phyloP scores from a whole-genome alignment of 2,329 filamentous ascomycete genomes.

The Tolypocladium ophioglossoides region DNA sequence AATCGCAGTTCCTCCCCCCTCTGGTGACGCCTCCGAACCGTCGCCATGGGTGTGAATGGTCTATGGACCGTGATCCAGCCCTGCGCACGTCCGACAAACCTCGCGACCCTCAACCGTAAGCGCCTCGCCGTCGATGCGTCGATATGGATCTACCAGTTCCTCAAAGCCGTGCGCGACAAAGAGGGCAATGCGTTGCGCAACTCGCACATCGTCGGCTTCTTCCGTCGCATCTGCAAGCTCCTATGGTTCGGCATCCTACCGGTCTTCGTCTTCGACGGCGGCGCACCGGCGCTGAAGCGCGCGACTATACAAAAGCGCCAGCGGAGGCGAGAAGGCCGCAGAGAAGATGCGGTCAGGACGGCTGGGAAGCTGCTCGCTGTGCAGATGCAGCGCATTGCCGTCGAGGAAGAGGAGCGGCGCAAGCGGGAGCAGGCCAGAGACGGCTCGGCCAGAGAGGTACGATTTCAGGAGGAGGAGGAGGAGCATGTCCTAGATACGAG shows the following conservation, averaged over 20 bases:
- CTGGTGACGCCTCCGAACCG: neutral
- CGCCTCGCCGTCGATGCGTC: slow-evolving; percentile 94
- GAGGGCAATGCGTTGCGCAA: slow-evolving; percentile 95
- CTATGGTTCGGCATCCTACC: slow-evolving; percentile 94
- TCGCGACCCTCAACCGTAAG: slow-evolving; percentile 92
- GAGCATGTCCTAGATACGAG: slow-evolving; percentile 53
- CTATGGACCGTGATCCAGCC: slow-evolving; percentile 96
- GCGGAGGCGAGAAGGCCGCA: slow-evolving; percentile 69
- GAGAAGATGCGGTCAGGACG: slow-evolving; percentile 86
- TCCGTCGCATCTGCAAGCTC: slow-evolving; percentile 94
- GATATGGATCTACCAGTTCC: slow-evolving; percentile 99
- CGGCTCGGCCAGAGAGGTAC: slow-evolving; percentile 23
- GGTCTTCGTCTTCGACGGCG: slow-evolving; percentile 96
- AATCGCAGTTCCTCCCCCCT: neutral
- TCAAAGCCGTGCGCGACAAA: slow-evolving; percentile 97
- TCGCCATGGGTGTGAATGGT: slow-evolving; percentile 86
- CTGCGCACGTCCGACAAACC: slow-evolving; percentile 88
- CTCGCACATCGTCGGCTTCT: slow-evolving; percentile 94
- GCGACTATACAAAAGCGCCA: slow-evolving; percentile 79
- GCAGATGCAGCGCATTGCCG: slow-evolving; percentile 84
- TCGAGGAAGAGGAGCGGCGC: slow-evolving; percentile 68
- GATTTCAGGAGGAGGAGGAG: slow-evolving; percentile 55
- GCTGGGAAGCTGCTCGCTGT: slow-evolving; percentile 85
- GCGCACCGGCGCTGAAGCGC: slow-evolving; percentile 80
- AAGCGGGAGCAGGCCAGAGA: slow-evolving; percentile 35